Conservation (phyloP, 148 eudicot genomes). For the Cornus florida region DNA sequence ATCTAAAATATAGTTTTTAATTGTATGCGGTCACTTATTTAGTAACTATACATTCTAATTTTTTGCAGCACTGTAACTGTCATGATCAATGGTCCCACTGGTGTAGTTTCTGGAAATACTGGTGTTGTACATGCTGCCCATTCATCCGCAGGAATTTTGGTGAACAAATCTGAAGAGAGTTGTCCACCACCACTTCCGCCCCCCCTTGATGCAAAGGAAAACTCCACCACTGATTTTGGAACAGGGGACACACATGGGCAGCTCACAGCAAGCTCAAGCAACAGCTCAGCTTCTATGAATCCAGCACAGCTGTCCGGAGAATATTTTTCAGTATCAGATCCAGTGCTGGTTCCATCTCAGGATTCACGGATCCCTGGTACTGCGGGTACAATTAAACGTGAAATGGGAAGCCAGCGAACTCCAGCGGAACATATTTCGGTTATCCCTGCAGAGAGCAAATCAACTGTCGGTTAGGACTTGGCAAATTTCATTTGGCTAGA, state of each 20-base stretch:
- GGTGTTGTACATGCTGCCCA: slow-evolving; percentile 27
- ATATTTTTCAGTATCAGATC: slow-evolving; percentile 58
- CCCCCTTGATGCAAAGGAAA: slow-evolving; percentile 30
- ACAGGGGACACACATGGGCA: slow-evolving; percentile 19
- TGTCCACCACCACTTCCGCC: slow-evolving; percentile 26
- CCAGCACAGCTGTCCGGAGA: slow-evolving; percentile 34
- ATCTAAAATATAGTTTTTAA: slow-evolving; percentile 5
- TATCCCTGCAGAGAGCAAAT: slow-evolving; percentile 40
- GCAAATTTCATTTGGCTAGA: not conserved
- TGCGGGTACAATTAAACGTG: slow-evolving; percentile 51
- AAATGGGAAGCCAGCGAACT: slow-evolving; percentile 38
- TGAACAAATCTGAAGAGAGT: slow-evolving; percentile 22
- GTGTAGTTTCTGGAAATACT: slow-evolving; percentile 37
- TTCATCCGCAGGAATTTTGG: slow-evolving; percentile 29
- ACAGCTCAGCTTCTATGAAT: slow-evolving; percentile 28
- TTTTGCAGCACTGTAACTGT: slow-evolving; percentile 42
- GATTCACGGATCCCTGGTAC: slow-evolving; percentile 41
- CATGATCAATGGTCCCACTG: slow-evolving; percentile 46
- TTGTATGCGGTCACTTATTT: not conserved
- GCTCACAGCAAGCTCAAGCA: slow-evolving; percentile 26
- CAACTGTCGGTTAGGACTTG: slow-evolving; percentile 40
- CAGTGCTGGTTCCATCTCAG: slow-evolving; percentile 50
- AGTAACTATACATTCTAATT: slow-evolving; percentile 3
- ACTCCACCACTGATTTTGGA: slow-evolving; percentile 21
- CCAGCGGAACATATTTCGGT: slow-evolving; percentile 29